A percentile compares a stretch with the other conserved stretches of the same genome.
Evolutionary conservation across 768 basidiomycete genomes (phyloP).

Genomic region (Xerocomellus intermedius): DNA sequence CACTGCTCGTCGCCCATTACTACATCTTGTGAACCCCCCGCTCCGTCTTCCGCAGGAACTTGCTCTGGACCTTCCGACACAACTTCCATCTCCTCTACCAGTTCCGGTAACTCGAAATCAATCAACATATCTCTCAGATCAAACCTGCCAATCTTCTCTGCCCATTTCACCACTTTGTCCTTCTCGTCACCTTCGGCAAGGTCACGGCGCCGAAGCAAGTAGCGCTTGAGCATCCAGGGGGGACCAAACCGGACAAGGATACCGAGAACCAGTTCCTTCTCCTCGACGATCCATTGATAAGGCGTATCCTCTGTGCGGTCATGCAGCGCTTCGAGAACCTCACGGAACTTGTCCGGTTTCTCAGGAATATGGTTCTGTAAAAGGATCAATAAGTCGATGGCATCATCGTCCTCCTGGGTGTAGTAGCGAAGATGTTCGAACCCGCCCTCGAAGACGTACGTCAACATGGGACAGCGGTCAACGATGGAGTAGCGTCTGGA

Average conservation of each 20-base stretch:
- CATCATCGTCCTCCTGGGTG: conserved; percentile 26
- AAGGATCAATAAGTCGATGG: conserved; percentile 20
- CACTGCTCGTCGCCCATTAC: conserved; percentile 5
- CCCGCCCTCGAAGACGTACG: conserved; percentile 29
- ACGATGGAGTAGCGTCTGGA: conserved; percentile 26
- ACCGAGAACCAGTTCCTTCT: conserved; percentile 23
- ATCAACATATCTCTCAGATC: conserved; percentile 24
- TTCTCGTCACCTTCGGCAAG: conserved; percentile 16
- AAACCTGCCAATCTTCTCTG: conserved; percentile 21
- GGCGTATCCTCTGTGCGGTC: conserved; percentile 21
- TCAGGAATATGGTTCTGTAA: conserved; percentile 21
- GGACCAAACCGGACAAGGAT: conserved; percentile 21
- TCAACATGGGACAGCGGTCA: conserved; percentile 27
- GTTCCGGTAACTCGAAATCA: conserved; percentile 16
- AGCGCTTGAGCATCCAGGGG: conserved; percentile 29
- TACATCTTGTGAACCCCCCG: neutral
- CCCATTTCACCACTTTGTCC: conserved; percentile 13
- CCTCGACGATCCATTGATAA: conserved; percentile 27
- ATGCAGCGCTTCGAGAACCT: conserved; percentile 26
- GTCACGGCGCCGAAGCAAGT: conserved; percentile 24
- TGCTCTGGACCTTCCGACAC: neutral
- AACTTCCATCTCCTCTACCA: conserved; percentile 9
- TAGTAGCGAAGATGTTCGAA: conserved; percentile 28
- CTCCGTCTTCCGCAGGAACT: neutral
- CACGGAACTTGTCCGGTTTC: conserved; percentile 21